A percentile compares a stretch with the other conserved stretches of the same genome.
These are phyloP conservation scores for Aspergillus sp. DNA, from an alignment of 2,329 filamentous ascomycete genomes.

Conservation along the genomic window DNA sequence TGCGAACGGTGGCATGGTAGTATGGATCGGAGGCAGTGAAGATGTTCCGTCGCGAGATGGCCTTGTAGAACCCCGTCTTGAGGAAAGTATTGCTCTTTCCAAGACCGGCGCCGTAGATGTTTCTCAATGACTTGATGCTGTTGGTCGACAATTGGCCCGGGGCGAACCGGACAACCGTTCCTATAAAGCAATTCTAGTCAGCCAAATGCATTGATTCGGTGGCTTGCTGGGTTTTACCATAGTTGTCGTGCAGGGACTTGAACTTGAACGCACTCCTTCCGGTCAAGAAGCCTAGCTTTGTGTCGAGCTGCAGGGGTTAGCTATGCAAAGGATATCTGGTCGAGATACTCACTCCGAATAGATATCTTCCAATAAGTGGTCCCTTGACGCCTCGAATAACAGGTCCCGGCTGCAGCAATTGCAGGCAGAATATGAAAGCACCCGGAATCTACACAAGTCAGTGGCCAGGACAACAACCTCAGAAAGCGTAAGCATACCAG, in stretches of 20 bases:
- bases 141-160: slow-evolving; percentile 27
- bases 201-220: no score
- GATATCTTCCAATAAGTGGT: slow-evolving; percentile 13
- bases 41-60: slow-evolving; percentile 25
- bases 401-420: slow-evolving; percentile 18
- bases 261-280: slow-evolving; percentile 23
- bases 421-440: slow-evolving; percentile 15
- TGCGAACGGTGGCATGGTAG: slow-evolving; percentile 25
- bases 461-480: background rate
- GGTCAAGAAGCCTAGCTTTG: slow-evolving; percentile 21
- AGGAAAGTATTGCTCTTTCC: slow-evolving; percentile 23
- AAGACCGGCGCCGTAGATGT: slow-evolving; percentile 23
- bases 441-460: slow-evolving; percentile 4
- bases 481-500: slow-evolving; percentile 1
- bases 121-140: slow-evolving; percentile 23
- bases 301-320: slow-evolving; percentile 15
- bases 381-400: slow-evolving; percentile 20
- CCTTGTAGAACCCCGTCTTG: slow-evolving; percentile 25
- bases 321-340: background rate
- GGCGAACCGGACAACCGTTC: slow-evolving; percentile 23
- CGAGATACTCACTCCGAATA: slow-evolving; percentile 19
- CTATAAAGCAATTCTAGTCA: slow-evolving; percentile 4
- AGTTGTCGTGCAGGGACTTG: slow-evolving; percentile 19
- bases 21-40: slow-evolving; percentile 25
- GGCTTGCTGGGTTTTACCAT: slow-evolving; percentile 9